A percentile compares a stretch with the other conserved stretches of the same genome.
phyloP scores from a whole-genome alignment of 345 rosid genomes.

The Alliaria petiolata region DNA sequence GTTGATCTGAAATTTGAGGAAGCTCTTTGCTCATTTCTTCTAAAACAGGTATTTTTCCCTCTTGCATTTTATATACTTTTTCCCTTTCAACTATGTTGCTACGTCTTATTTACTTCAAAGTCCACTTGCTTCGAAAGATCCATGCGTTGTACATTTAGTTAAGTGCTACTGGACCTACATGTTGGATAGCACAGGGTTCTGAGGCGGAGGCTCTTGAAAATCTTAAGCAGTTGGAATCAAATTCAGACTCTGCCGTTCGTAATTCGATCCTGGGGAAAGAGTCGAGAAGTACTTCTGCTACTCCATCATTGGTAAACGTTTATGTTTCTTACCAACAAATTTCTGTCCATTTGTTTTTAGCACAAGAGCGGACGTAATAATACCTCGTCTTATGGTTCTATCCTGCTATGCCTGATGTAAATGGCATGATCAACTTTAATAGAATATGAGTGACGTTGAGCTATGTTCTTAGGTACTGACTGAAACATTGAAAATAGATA shows the following conservation, averaged over 20 bases:
- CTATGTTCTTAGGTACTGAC: not conserved
- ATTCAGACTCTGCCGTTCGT: conserved; percentile 48
- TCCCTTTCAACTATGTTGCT: not conserved
- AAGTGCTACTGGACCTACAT: conserved; percentile 24
- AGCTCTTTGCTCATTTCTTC: conserved; percentile 74
- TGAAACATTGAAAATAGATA: conserved; percentile 4
- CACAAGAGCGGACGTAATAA: not conserved
- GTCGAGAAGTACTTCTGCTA: conserved; percentile 39
- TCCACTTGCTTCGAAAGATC: conserved; percentile 6
- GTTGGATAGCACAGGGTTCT: conserved; percentile 56
- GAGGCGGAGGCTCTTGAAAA: conserved; percentile 70
- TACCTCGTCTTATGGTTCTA: not conserved
- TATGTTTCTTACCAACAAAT: not conserved
- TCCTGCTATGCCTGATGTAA: not conserved
- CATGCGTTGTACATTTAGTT: conserved; percentile 15
- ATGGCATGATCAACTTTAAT: conserved; percentile 8
- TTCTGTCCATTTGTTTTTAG: conserved; percentile 10
- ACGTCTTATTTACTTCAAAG: conserved; percentile 10
- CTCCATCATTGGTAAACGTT: conserved; percentile 60
- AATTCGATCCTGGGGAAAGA: conserved; percentile 53
- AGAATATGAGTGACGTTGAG: conserved; percentile 10
- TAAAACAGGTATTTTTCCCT: conserved; percentile 65
- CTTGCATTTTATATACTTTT: not conserved
- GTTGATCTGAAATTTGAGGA: conserved; percentile 89
- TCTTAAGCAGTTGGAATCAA: conserved; percentile 64